These are phyloP conservation scores for Lachnellula hyalina DNA, from an alignment of 2,329 filamentous ascomycete species.

Conservation along the genomic window DNA sequence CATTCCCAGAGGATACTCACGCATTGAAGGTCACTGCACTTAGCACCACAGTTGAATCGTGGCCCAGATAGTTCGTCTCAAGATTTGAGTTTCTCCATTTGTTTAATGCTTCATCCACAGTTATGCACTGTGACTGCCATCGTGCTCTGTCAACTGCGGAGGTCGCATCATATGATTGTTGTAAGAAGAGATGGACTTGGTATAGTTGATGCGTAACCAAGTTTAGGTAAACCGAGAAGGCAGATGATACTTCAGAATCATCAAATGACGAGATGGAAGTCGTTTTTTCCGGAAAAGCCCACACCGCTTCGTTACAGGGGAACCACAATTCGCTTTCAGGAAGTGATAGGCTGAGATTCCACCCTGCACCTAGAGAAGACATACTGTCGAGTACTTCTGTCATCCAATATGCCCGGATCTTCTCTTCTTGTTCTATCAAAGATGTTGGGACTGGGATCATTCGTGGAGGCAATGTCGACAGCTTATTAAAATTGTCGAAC, in stretches of 20 bases:
- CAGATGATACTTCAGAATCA: slow-evolving; percentile 13
- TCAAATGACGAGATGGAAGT: slow-evolving; percentile 13
- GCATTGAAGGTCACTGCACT: slow-evolving; percentile 14
- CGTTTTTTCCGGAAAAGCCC: slow-evolving; percentile 16
- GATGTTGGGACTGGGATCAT: slow-evolving; percentile 26
- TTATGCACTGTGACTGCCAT: slow-evolving; percentile 14
- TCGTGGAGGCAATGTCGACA: slow-evolving; percentile 26
- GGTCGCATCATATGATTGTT: slow-evolving; percentile 12
- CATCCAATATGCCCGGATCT: slow-evolving; percentile 35
- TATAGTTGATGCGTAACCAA: slow-evolving; percentile 15
- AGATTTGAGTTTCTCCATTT: slow-evolving; percentile 9
- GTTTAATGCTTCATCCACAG: slow-evolving; percentile 8
- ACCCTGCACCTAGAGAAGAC: slow-evolving; percentile 30
- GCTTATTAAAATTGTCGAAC: slow-evolving; percentile 28
- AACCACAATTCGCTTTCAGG: slow-evolving; percentile 13
- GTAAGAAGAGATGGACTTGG: slow-evolving; percentile 14
- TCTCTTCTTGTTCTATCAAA: slow-evolving; percentile 32
- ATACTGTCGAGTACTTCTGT: slow-evolving; percentile 33
- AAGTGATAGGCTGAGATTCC: slow-evolving; percentile 21
- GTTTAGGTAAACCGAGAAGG: slow-evolving; percentile 15
- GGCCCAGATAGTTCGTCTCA: slow-evolving; percentile 3
- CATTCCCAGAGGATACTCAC: not conserved
- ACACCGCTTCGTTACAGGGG: slow-evolving; percentile 15
- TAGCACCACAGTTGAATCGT: slow-evolving; percentile 12
- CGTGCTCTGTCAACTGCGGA: slow-evolving; percentile 10